Base-by-base conservation (phyloP, 768 basidiomycete species). In the Chlorophyllum brunneum region DNA sequence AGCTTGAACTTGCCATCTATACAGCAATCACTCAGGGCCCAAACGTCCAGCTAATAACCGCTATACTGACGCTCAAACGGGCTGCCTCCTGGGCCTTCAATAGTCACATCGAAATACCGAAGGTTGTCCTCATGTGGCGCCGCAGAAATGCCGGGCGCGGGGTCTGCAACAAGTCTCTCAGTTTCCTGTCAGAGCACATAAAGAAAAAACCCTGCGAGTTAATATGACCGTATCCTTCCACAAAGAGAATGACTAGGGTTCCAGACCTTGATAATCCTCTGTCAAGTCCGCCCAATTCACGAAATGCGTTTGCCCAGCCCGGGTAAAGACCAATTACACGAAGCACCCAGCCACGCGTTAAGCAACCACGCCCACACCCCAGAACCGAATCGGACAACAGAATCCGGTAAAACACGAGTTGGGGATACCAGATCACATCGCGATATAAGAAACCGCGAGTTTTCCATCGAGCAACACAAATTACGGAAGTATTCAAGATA, bases 21-120 rank as follows among this genome's bases (percentile, higher is more conserved):
- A 18, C 37, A 9, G 48, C 29, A 38, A 27, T 29, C n/a, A 47
- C 55, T n/a, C 44, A 20, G 40, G n/a, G n/a, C n/a, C n/a, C n/a
- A 41, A 48, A 46, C 5, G 9, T 20, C 38, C 23, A 20, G 23
- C 20, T 46, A 45, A 29, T 26, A 44, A 26, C 27, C 23, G 36
- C 36, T 42, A 20, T 8, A 55, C 79, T 61, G 58, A 92, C 92
- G 80, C 61, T 76, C 68, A 81, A 98, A 99, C 1, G 97, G 95
- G 63, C 92, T 95, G 23, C 91, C 92, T 56, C 85, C 89, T 1
- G 97, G 97, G 22, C 97, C 97, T 62, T 92, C 79, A 59, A 99
- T 95, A 38, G 92, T 88, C 44, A 99, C 97, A 75, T 99, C 94
- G 72, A 99, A 99, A 76, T 99, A 98, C 47, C 97, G 80, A 52